Evolutionary conservation across 202 grass and related monocot species (phyloP).

Genomic region (Zizania palustris): DNA sequence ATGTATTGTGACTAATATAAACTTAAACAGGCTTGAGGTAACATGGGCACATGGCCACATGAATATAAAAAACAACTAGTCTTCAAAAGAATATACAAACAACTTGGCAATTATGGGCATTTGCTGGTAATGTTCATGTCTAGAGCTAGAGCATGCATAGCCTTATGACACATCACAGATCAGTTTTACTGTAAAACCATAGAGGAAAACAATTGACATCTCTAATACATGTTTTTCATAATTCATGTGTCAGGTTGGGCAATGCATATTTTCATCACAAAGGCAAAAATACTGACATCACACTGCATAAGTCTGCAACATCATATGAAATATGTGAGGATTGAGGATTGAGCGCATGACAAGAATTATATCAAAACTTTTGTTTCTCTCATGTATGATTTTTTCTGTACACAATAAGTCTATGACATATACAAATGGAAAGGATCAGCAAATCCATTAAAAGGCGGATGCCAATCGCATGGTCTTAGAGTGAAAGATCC

Average conservation of each 20-base stretch:
- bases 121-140: neutral
- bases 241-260: neutral
- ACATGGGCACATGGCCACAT: neutral
- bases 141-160: neutral
- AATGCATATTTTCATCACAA: neutral
- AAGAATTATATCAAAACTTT: constrained; percentile 23
- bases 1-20: neutral
- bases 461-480: constrained; percentile 24
- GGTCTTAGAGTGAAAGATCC: constrained; percentile 6
- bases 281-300: neutral
- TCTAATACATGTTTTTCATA: neutral
- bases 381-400: constrained; percentile 18
- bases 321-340: neutral
- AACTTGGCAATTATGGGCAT: neutral
- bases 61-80: neutral
- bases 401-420: constrained; percentile 40
- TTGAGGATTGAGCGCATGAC: neutral
- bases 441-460: constrained; percentile 43
- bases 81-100: neutral
- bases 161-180: neutral
- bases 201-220: neutral
- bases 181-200: neutral
- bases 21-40: neutral
- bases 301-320: neutral
- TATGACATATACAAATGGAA: constrained; percentile 10